Base-by-base conservation (phyloP, 257 asterid genomes). In the Forsythia suspensa region DNA sequence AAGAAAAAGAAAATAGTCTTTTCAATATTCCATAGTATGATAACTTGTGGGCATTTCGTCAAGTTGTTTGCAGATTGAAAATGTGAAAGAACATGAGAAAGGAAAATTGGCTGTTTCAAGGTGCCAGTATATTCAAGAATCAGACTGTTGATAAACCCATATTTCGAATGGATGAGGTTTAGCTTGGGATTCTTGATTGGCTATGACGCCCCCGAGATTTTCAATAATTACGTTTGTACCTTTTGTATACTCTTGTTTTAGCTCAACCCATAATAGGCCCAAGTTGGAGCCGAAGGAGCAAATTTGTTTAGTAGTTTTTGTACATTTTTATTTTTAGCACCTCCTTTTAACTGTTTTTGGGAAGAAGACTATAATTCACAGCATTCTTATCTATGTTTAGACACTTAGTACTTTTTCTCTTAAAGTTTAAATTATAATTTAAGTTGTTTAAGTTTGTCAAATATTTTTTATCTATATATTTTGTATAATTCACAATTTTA, bases 111-210 rank as follows among this genome's bases (percentile, higher is more conserved):
- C n/a, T 48, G 57, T 48, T 48, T 48, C 57, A 13, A 48, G 57
- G 57, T 48, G 57, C 13, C 57, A 55, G 24, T 55, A 55, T n/a
- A 55, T n/a, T 55, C 29, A 55, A 55, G 65, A 55, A 18, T 55
- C 65, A 18, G 65, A 55, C 29, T 55, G 65, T 55, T n/a, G 83
- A 86, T 81, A 80, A 84, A 84, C 85, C 86, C 88, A 29, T 29
- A 24, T 24, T 69, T 80, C 84, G 72, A 86, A 77, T 77, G 90
- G 90, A 86, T 79, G 90, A 86, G 90, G 73, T 86, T 69, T 74
- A 57, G 76, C 79, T 55, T n/a, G 11, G 65, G 29, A 55, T 55
- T 55, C 29, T 18, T 55, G 24, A 55, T 55, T 55, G 65, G 29
- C 29, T n/a, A n/a, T 16, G 16, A 55, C 5, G 11, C 65, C 65